phyloP scores from a whole-genome alignment of 495 filamentous ascomycete genomes.

The Staphylotrichum tortipilum region DNA sequence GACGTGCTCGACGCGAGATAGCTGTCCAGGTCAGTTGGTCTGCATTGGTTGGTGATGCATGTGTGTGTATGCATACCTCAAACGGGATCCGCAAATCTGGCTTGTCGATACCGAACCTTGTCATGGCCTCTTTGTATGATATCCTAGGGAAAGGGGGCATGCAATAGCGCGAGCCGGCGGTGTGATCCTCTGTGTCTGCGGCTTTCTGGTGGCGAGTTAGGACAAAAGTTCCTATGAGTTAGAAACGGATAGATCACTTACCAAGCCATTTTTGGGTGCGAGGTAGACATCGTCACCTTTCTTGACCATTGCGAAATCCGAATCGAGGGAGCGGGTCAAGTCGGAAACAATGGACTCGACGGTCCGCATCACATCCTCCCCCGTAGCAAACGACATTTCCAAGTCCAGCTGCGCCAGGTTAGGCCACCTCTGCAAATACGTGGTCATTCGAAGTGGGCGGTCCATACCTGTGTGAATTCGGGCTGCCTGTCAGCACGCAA shows the following conservation, averaged over 20 bases:
- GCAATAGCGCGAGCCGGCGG: slow-evolving; percentile 7
- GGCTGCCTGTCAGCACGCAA: slow-evolving; percentile 87
- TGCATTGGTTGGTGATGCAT: too few relatives aligned
- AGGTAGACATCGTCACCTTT: slow-evolving; percentile 20
- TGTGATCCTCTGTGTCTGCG: not conserved
- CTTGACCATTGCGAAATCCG: slow-evolving; percentile 19
- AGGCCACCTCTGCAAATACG: slow-evolving; percentile 4
- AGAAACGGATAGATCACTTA: not conserved
- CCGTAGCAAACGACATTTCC: slow-evolving; percentile 77
- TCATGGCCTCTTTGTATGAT: slow-evolving; percentile 72
- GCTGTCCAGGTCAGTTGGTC: slow-evolving; percentile 41
- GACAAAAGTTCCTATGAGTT: not conserved
- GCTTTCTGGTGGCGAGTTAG: not conserved
- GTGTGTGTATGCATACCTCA: slow-evolving; percentile 36
- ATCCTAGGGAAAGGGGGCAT: slow-evolving; percentile 31
- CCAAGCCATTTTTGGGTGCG: slow-evolving; percentile 9
- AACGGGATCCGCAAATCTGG: slow-evolving; percentile 64
- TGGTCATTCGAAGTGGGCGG: too few relatives aligned
- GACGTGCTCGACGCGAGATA: slow-evolving; percentile 52
- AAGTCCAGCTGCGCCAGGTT: slow-evolving; percentile 61
- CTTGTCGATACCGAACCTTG: slow-evolving; percentile 77
- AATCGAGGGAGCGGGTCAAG: slow-evolving; percentile 45
- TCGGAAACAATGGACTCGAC: slow-evolving; percentile 57
- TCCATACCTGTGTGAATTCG: slow-evolving; percentile 85
- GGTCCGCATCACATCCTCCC: slow-evolving; percentile 60